Conservation (phyloP, 305 asterid species). For the Fraxinus nigra region DNA sequence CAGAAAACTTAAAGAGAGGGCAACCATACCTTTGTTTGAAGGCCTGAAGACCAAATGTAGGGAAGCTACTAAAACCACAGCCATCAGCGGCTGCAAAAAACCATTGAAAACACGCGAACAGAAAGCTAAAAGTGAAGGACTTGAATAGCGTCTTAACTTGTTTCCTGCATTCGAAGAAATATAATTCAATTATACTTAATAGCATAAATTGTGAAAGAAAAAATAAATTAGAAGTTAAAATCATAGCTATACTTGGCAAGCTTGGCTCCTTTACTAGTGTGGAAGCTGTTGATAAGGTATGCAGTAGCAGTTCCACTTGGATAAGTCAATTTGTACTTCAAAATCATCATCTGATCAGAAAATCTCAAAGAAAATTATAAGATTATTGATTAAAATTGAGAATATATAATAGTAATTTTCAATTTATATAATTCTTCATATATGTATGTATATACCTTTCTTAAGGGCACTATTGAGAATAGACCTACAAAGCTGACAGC, state of each 20-base stretch:
- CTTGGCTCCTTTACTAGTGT: conserved; percentile 69
- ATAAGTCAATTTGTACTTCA: conserved; percentile 64
- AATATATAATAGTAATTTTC: neutral
- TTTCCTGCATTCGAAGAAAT: conserved; percentile 32
- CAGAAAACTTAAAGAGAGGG: conserved; percentile 25
- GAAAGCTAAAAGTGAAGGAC: conserved; percentile 48
- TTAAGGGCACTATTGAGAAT: conserved; percentile 59
- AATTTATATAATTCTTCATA: neutral
- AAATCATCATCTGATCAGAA: conserved; percentile 49
- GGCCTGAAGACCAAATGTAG: conserved; percentile 52
- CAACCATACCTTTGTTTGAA: conserved; percentile 27
- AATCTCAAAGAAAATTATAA: neutral
- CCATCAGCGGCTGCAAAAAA: conserved; percentile 49
- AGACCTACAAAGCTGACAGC: conserved; percentile 64
- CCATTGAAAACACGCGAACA: conserved; percentile 68
- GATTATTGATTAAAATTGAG: neutral
- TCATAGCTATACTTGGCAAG: conserved; percentile 44
- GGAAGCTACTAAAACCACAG: conserved; percentile 62
- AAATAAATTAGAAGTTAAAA: neutral
- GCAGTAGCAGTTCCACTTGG: conserved; percentile 87
- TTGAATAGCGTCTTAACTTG: conserved; percentile 58
- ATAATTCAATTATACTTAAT: neutral
- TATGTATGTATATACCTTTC: conserved; percentile 38
- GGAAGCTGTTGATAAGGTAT: conserved; percentile 69
- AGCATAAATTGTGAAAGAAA: neutral